These are phyloP conservation scores for Cochlearia excelsa DNA, from an alignment of 345 rosid species.

Conservation along the genomic window DNA sequence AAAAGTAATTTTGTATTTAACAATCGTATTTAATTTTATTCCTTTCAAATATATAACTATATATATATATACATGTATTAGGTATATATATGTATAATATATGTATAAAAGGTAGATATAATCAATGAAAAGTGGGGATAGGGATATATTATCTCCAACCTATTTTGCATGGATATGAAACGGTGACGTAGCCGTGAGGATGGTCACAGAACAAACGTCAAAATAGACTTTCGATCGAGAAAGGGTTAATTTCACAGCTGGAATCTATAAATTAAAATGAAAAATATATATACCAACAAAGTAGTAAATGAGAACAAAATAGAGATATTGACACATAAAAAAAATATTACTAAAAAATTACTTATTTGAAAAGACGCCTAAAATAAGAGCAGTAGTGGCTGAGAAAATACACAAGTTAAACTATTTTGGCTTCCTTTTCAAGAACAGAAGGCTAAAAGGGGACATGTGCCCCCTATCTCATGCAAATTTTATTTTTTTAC, in stretches of 20 bases:
- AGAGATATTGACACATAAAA: constrained; percentile 5
- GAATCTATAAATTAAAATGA: constrained; percentile 11
- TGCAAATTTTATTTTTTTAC: constrained; percentile 28
- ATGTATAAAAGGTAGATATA: constrained; percentile 19
- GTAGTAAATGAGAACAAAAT: constrained; percentile 14
- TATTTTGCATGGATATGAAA: constrained; percentile 42
- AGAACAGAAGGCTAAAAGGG: constrained; percentile 40
- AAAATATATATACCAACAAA: constrained; percentile 2
- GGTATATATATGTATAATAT: not conserved
- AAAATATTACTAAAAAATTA: not conserved
- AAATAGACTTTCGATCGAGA: constrained; percentile 37
- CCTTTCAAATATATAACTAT: not conserved
- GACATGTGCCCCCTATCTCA: constrained; percentile 42
- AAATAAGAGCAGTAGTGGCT: constrained; percentile 30
- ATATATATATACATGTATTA: not conserved
- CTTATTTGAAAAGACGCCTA: constrained; percentile 28
- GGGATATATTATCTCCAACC: constrained; percentile 32
- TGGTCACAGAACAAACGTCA: constrained; percentile 38
- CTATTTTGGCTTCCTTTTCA: constrained; percentile 38
- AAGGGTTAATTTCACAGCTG: constrained; percentile 39
- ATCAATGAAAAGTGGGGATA: constrained; percentile 31
- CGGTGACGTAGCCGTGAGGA: constrained; percentile 40
- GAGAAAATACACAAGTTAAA: constrained; percentile 34
- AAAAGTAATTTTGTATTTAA: too few relatives aligned
- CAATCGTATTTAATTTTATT: too few relatives aligned